phyloP scores from a whole-genome alignment of 164 flowering plant species.

The Cinnamomum chago region DNA sequence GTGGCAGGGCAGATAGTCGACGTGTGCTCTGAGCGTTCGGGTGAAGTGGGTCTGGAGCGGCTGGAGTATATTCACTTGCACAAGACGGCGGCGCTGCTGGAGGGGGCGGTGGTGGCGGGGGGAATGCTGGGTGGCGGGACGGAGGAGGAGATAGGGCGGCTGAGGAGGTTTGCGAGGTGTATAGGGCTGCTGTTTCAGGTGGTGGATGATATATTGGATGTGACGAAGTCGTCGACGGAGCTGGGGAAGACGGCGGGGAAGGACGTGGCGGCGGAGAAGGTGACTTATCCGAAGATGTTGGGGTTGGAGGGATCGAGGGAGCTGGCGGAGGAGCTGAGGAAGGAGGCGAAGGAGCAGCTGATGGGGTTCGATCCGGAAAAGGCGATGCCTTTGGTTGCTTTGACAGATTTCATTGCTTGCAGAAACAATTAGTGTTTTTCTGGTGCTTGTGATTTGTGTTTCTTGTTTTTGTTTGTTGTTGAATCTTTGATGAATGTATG shows the following conservation, averaged over 20 bases:
- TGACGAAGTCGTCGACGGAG: conserved; percentile 52
- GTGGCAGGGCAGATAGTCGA: conserved; percentile 59
- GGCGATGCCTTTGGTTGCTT: conserved; percentile 57
- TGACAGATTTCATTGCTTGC: conserved; percentile 59
- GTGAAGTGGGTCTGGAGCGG: conserved; percentile 42
- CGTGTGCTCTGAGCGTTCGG: conserved; percentile 36
- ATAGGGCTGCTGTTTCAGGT: conserved; percentile 67
- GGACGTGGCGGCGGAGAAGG: conserved; percentile 57
- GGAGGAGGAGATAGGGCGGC: conserved; percentile 38
- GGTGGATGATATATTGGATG: conserved; percentile 69
- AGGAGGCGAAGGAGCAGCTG: conserved; percentile 48
- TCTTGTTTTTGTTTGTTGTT: too few relatives aligned
- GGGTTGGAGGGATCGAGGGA: conserved; percentile 55
- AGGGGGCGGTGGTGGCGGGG: conserved; percentile 56
- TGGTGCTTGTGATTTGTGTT: too few relatives aligned
- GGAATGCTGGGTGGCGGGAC: conserved; percentile 58
- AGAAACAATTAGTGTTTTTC: conserved; percentile 31
- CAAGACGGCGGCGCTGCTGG: conserved; percentile 58
- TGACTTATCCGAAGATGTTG: conserved; percentile 56
- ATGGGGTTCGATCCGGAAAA: conserved; percentile 48
- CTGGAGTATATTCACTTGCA: conserved; percentile 59
- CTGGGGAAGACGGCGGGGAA: conserved; percentile 75
- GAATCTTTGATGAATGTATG: too few relatives aligned
- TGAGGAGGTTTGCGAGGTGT: conserved; percentile 46
- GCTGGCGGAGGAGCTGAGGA: conserved; percentile 44